These are phyloP conservation scores for Perkinsus marinus DNA, from an alignment of 169 alveolate species.

Conservation along the genomic window DNA sequence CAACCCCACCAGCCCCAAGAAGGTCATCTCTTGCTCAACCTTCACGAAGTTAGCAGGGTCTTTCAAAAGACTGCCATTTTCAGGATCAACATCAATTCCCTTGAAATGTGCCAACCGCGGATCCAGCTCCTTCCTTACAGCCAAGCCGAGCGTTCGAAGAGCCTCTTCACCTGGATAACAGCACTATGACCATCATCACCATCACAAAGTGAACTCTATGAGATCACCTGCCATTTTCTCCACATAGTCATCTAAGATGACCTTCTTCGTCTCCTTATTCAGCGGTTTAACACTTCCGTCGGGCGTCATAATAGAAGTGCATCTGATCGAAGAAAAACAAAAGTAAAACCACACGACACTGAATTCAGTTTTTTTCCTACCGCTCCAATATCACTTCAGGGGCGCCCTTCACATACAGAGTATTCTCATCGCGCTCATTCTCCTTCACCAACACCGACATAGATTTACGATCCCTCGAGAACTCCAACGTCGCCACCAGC, in stretches of 20 bases:
- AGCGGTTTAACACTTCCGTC: slow-evolving; percentile 69
- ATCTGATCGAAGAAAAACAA: slow-evolving; percentile 1
- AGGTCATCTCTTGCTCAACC: slow-evolving; percentile 71
- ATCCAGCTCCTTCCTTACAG: not conserved
- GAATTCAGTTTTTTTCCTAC: slow-evolving; percentile 7
- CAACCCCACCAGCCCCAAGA: slow-evolving; percentile 88
- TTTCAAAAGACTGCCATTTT: not conserved
- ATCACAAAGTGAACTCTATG: not conserved
- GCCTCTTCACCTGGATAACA: not conserved
- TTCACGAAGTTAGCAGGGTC: slow-evolving; percentile 33
- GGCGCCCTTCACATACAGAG: slow-evolving; percentile 94
- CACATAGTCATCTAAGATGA: slow-evolving; percentile 47
- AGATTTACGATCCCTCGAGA: slow-evolving; percentile 86
- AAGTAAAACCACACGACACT: not conserved
- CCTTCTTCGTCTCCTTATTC: slow-evolving; percentile 47
- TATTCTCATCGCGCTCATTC: slow-evolving; percentile 31
- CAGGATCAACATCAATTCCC: not conserved
- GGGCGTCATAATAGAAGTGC: slow-evolving; percentile 37
- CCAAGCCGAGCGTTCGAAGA: slow-evolving; percentile 20
- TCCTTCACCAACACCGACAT: slow-evolving; percentile 75
- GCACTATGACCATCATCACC: not conserved
- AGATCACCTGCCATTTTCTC: slow-evolving; percentile 58
- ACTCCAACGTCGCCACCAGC: slow-evolving; percentile 81
- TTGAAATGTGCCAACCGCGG: not conserved
- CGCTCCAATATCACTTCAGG: slow-evolving; percentile 87